phyloP scores from a whole-genome alignment of 2,329 filamentous ascomycete species.

The Cladorrhinum sp. region DNA sequence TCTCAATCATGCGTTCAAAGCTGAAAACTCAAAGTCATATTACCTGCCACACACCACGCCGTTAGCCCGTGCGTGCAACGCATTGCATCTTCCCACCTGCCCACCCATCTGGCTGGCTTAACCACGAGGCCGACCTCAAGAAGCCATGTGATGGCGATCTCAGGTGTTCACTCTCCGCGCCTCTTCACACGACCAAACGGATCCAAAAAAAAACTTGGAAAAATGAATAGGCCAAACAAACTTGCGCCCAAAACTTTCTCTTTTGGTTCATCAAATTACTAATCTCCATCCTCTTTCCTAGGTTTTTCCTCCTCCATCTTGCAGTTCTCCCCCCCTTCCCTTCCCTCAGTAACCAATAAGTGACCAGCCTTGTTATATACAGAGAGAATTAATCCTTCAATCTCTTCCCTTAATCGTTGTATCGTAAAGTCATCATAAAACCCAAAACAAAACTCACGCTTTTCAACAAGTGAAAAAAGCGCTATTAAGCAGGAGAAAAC shows the following conservation, averaged over 20 bases:
- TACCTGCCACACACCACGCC: too few relatives aligned
- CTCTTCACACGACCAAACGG: neutral
- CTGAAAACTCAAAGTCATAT: too few relatives aligned
- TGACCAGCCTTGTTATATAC: neutral
- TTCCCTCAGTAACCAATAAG: neutral
- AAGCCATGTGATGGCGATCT: too few relatives aligned
- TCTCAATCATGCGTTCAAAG: too few relatives aligned
- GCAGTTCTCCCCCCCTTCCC: neutral
- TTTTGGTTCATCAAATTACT: neutral
- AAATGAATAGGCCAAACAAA: neutral
- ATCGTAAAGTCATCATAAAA: slow-evolving; percentile 6
- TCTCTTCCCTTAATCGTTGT: neutral
- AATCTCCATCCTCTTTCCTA: neutral
- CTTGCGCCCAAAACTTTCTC: neutral
- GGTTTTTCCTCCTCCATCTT: neutral
- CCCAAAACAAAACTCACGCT: neutral
- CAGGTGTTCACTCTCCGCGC: too few relatives aligned
- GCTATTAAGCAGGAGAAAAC: neutral
- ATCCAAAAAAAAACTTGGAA: neutral
- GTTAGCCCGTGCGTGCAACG: too few relatives aligned
- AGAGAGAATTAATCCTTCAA: neutral
- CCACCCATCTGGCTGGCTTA: too few relatives aligned
- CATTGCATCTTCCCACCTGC: too few relatives aligned
- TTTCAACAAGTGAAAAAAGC: neutral
- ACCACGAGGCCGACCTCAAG: too few relatives aligned